Evolutionary conservation across 2,329 filamentous ascomycete species (phyloP), one percentile per base, ranked within the genome.

Genomic region (Pseudopithomyces chartarum): DNA sequence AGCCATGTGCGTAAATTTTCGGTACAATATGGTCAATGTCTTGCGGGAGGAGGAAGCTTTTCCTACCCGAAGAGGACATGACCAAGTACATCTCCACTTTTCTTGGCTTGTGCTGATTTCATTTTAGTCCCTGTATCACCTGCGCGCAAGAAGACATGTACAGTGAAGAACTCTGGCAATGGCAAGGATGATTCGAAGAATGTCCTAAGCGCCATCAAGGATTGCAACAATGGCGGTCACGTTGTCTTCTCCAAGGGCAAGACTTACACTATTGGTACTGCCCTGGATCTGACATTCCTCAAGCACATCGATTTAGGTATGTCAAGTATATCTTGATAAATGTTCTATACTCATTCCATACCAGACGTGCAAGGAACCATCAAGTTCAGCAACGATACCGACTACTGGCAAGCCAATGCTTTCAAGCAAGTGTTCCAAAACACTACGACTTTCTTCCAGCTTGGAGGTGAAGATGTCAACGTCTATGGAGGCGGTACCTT

Each of bases 381-480:
- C 19, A 78, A 83, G 54, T 90, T 90, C 75, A 84, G 83, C 54
- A 82, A 87, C 49, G 85, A 91, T 67, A 87, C 86, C 1, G 81
- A 85, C 61, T 90, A 90, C 73, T 90, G 88, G 88, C 81, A 87
- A 60, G 80, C 79, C 8, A 81, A 89, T 65, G 80, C 82, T 40
- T 90, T 90, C 79, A 82, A 82, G 54, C 86, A 87, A 23, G 78
- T 76, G 6, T 91, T 85, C 75, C 88, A 90, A 64, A 89, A 89
- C 59, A 82, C 84, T 5, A 87, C 85, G 0, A 85, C 85, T 1
- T 89, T 90, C 78, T 90, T 87, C 80, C 82, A 86, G 67, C 80
- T 88, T 36, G 87, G 87, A 39, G 88, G 88, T 29, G 77, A 82
- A 19, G 86, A 85, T 72, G 84, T 91, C 11, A 87, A 89, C 56